These are phyloP conservation scores for Mucor irregularis DNA, from an alignment of 371 early-diverging fungal genomes.

Conservation along the genomic window DNA sequence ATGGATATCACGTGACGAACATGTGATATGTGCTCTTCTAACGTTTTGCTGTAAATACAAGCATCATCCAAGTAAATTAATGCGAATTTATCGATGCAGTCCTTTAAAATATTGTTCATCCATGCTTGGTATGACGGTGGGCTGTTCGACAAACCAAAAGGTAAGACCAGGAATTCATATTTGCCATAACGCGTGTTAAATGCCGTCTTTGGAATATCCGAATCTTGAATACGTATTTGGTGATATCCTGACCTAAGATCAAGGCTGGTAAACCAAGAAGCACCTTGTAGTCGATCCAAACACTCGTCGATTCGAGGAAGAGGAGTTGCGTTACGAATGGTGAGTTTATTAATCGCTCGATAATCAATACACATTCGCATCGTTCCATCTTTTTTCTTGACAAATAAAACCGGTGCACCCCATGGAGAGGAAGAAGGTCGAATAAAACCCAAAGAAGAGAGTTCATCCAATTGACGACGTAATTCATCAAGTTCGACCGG, in stretches of 20 bases:
- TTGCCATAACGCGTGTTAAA: constrained; percentile 41
- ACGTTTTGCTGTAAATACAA: constrained; percentile 45
- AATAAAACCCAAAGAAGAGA: constrained; percentile 20
- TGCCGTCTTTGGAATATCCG: constrained; percentile 23
- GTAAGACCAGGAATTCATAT: constrained; percentile 48
- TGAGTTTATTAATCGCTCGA: constrained; percentile 37
- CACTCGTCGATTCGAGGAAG: constrained; percentile 36
- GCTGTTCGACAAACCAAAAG: constrained; percentile 51
- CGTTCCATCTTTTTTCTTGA: constrained; percentile 43
- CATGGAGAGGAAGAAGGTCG: constrained; percentile 18
- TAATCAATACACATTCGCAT: constrained; percentile 45
- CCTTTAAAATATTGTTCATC: constrained; percentile 39
- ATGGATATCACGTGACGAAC: constrained; percentile 30
- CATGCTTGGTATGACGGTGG: constrained; percentile 46
- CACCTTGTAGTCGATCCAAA: constrained; percentile 22
- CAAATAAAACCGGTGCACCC: constrained; percentile 43
- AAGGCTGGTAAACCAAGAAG: constrained; percentile 5
- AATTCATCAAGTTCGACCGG: constrained; percentile 32
- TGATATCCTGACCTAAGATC: constrained; percentile 20
- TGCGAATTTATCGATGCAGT: constrained; percentile 35
- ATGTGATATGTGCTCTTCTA: constrained; percentile 40
- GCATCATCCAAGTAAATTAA: constrained; percentile 59
- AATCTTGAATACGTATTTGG: constrained; percentile 6
- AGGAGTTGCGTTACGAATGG: constrained; percentile 32
- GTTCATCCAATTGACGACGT: constrained; percentile 26